Conservation (phyloP, 164 flowering plant species). For the Annona squamosa region DNA sequence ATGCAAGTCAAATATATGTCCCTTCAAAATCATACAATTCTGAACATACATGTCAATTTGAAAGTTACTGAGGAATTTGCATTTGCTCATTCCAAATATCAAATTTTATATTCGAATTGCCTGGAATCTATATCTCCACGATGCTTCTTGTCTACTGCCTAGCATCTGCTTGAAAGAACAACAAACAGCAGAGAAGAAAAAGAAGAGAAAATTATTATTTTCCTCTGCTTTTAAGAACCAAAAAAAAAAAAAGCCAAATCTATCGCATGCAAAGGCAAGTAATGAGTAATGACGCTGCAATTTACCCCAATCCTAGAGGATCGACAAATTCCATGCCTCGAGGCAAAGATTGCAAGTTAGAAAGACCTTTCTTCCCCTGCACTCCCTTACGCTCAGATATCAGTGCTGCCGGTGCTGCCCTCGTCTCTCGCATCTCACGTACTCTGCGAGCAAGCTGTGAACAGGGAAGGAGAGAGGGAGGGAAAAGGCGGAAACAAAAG, state of each 20-base stretch:
- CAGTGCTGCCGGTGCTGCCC: conserved; percentile 54
- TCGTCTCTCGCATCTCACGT: conserved; percentile 92
- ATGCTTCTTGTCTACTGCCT: not conserved
- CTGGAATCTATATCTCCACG: too few relatives aligned
- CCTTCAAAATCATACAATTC: too few relatives aligned
- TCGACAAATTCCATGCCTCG: conserved; percentile 96
- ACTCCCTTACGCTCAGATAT: conserved; percentile 44
- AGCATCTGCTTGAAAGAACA: not conserved
- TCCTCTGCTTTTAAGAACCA: not conserved
- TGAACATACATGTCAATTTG: too few relatives aligned
- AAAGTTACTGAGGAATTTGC: not conserved
- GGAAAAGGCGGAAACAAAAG: too few relatives aligned
- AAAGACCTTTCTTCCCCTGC: conserved; percentile 47
- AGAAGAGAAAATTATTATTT: not conserved
- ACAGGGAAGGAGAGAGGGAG: not conserved
- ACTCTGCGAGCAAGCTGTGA: conserved; percentile 85
- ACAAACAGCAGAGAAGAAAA: not conserved
- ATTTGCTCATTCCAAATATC: not conserved
- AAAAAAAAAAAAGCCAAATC: too few relatives aligned
- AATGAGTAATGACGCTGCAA: conserved; percentile 2
- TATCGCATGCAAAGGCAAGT: not conserved
- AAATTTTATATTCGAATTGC: too few relatives aligned
- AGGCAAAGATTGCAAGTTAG: conserved; percentile 66
- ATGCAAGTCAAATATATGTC: too few relatives aligned
- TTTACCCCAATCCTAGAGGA: conserved; percentile 96